Conservation (phyloP, 768 basidiomycete species). For the Mycena haematopus region DNA sequence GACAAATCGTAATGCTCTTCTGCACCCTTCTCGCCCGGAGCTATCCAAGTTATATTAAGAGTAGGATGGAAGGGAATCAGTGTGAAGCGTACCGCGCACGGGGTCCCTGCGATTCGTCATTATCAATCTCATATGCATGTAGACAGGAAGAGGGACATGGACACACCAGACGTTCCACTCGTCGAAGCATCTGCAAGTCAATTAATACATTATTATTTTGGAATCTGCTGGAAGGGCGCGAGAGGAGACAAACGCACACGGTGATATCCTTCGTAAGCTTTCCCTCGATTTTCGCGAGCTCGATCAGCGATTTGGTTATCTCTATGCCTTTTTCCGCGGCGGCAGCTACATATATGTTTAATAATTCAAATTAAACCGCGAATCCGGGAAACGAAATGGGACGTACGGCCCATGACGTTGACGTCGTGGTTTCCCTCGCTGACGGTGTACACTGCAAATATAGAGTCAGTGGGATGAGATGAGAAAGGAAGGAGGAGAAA, state of each 20-base stretch:
- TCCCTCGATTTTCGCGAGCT: conserved; percentile 53
- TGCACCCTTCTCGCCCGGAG: conserved; percentile 55
- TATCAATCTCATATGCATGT: not conserved
- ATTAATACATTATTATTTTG: too few species aligned
- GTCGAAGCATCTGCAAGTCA: conserved; percentile 51
- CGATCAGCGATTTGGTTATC: conserved; percentile 56
- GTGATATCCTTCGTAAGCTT: conserved; percentile 44
- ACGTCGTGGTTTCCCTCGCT: conserved; percentile 53
- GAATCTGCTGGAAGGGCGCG: too few species aligned
- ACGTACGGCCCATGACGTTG: conserved; percentile 59
- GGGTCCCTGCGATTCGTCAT: conserved; percentile 43
- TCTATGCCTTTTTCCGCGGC: conserved; percentile 61
- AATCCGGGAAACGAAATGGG: too few species aligned
- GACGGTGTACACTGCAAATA: conserved; percentile 44
- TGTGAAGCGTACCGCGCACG: conserved; percentile 42
- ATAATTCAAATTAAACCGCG: too few species aligned
- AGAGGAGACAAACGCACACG: conserved; percentile 41
- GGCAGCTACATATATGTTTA: conserved; percentile 39
- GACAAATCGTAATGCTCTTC: conserved; percentile 62
- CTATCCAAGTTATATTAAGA: conserved; percentile 30
- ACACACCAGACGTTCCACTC: conserved; percentile 63
- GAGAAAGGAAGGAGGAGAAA: too few species aligned
- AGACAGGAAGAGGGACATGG: conserved; percentile 2
- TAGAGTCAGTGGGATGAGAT: not conserved
- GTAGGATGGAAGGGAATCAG: not conserved